These are phyloP conservation scores for Oryza coarctata DNA, from an alignment of 176 grass and related monocot genomes.

Conservation along the genomic window DNA sequence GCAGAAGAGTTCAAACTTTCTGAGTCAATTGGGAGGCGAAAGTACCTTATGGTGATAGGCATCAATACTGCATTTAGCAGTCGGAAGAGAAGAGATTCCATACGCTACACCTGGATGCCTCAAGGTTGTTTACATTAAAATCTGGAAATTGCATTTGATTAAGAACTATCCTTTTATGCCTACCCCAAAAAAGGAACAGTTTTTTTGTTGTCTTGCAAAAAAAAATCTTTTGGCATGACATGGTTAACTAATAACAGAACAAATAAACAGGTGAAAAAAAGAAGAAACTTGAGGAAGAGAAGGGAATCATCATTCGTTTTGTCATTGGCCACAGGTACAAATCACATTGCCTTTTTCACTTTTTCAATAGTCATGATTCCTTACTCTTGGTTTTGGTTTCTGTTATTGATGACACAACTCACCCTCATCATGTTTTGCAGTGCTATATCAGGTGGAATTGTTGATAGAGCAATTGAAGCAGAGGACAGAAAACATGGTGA, in stretches of 20 bases:
- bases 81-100: constrained; percentile 86
- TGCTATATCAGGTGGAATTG: constrained; percentile 68
- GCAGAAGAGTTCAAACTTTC: constrained; percentile 66
- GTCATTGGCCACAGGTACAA: constrained; percentile 92
- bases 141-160: not conserved
- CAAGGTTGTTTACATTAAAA: constrained; percentile 56
- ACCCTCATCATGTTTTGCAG: constrained; percentile 23
- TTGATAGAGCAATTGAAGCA: constrained; percentile 75
- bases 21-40: constrained; percentile 52
- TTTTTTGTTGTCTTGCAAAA: not conserved
- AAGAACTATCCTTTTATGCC: not conserved
- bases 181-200: not conserved
- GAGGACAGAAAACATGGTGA: constrained; percentile 70
- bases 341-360: not conserved
- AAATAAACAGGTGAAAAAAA: constrained; percentile 73
- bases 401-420: not conserved
- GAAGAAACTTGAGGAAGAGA: constrained; percentile 91
- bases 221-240: not conserved
- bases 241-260: constrained; percentile 2
- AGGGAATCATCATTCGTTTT: constrained; percentile 85
- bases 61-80: constrained; percentile 97
- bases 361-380: not conserved
- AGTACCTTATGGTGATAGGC: constrained; percentile 91
- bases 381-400: not conserved
- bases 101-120: constrained; percentile 99